Evolutionary conservation across 805 yeast species (phyloP), one percentile per base, ranked within the genome.

Genomic region (Kockiozyma suomiensis): DNA sequence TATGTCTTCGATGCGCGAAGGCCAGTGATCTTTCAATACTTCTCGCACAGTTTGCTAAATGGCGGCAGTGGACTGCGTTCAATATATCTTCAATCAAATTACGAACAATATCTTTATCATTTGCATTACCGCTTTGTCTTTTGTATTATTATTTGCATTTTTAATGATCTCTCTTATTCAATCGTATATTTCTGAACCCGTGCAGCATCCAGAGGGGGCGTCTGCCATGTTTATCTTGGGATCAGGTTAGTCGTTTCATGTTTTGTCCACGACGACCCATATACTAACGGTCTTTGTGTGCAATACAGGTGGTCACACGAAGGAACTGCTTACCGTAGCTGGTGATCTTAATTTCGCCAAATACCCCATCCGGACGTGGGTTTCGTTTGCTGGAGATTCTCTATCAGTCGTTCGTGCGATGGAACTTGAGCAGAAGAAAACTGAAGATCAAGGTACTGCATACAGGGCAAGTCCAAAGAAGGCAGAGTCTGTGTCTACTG

Each of bases 241-340:
- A 0, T 90, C 97, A 0, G 99, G 99, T 1, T 5, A 3, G 49
- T 37, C 3, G 7, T 12, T 6, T 12, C 19, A 12, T 4, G 10
- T 30, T n/a, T 10, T 15, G 12, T 6, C 23, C 21, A 3, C 19
- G 47, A 13, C 6, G 3, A 2, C 10, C 26, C n/a, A n/a, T 28
- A 1, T 46, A 32, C n/a, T 19, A 98, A 97, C 91, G 69, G 91
- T 97, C 0, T 97, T 97, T 1, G 97, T 17, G 17, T 19, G 32
- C 33, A 26, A 25, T 17, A 13, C 25, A 52, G 66, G 66, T 12
- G 62, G 64, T 2, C 61, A 58, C 25, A 53, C 66, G 7, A 63
- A 52, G 1, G 65, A 61, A 50, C 43, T 93, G 96, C 72, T 92
- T n/a, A 76, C 92, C 26, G 76, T 93, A 17, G 71, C 90, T 8